Evolutionary conservation across 805 yeast genomes (phyloP).

Genomic region (Sugiyamaella marilandica): DNA sequence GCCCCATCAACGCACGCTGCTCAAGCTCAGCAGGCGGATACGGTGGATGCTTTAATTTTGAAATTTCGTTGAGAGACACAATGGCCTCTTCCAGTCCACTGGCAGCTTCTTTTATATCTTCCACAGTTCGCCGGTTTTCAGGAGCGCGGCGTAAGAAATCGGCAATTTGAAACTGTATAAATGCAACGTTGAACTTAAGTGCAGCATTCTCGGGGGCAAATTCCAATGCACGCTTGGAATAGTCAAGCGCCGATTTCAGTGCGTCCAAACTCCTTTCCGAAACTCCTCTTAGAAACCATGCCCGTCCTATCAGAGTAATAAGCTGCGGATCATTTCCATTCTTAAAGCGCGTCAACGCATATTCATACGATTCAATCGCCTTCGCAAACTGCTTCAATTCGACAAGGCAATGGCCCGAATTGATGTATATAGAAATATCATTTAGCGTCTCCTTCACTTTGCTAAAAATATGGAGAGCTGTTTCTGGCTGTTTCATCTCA

Average conservation of each 20-base stretch:
- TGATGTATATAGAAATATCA: slow-evolving; percentile 76
- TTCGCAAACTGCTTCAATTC: slow-evolving; percentile 79
- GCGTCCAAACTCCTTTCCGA: slow-evolving; percentile 60
- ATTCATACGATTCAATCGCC: slow-evolving; percentile 82
- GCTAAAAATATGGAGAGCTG: slow-evolving; percentile 81
- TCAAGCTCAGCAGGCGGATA: slow-evolving; percentile 74
- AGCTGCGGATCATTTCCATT: slow-evolving; percentile 62
- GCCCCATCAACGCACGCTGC: slow-evolving; percentile 83
- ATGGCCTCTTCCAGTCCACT: slow-evolving; percentile 61
- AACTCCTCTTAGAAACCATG: slow-evolving; percentile 78
- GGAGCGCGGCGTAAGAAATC: slow-evolving; percentile 67
- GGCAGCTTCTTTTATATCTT: slow-evolving; percentile 54
- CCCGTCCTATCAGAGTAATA: slow-evolving; percentile 71
- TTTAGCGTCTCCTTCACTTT: slow-evolving; percentile 86
- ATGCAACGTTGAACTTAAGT: slow-evolving; percentile 73
- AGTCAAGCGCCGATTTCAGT: slow-evolving; percentile 57
- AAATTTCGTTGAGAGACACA: slow-evolving; percentile 49
- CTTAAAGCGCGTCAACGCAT: slow-evolving; percentile 61
- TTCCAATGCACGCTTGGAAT: slow-evolving; percentile 53
- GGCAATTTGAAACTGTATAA: slow-evolving; percentile 80
- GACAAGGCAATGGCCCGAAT: slow-evolving; percentile 79
- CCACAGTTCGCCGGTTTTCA: slow-evolving; percentile 53
- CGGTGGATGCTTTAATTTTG: slow-evolving; percentile 62
- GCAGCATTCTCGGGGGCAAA: slow-evolving; percentile 40
- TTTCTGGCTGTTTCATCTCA: slow-evolving; percentile 61